Evolutionary conservation across 768 basidiomycete genomes (phyloP), one percentile per base, ranked within the genome.

Genomic region (Auricularia heimuer): DNA sequence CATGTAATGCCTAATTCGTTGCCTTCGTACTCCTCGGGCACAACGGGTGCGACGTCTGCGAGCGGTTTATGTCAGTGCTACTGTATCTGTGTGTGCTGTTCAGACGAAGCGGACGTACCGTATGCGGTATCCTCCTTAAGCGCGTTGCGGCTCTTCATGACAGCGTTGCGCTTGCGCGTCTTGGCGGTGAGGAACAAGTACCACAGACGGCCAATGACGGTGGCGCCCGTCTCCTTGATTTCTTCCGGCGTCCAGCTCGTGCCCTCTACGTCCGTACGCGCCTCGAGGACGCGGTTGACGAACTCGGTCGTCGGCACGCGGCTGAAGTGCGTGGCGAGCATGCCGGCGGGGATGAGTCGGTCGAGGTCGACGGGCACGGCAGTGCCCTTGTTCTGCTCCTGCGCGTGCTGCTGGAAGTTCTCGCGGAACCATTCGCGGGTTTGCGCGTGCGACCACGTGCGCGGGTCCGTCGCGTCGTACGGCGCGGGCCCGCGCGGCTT

Each of bases 151-250:
- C 72, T 76, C 69, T 75, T 74, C 74, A 77, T 77, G 12, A 75
- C 70, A 37, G 66, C 71, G 18, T 68, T 74, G 56, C 76, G 68
- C 65, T 67, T 72, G 67, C 63, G 67, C 35, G 74, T 73, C 69
- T 74, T 74, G 34, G 76, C 75, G 18, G 71, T 70, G 62, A 77
- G 37, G 63, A 75, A 67, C 12, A 75, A 63, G 65, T 77, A 73
- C 61, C 68, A 70, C 24, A 77, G 62, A 29, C 61, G 45, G 21
- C 70, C 73, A 14, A 70, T 66, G 16, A 75, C 65, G 18, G 75
- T 71, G 58, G 68, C 66, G 4, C 72, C 67, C 7, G 58, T 64
- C 44, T 51, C 66, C 24, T 63, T 63, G 11, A 66, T 51, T 29
- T 45, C 62, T 14, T 62, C 65, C 65, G 56, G 7, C 24, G 56